phyloP scores from a whole-genome alignment of 176 grass and related monocot species.

The Carex pumila region DNA sequence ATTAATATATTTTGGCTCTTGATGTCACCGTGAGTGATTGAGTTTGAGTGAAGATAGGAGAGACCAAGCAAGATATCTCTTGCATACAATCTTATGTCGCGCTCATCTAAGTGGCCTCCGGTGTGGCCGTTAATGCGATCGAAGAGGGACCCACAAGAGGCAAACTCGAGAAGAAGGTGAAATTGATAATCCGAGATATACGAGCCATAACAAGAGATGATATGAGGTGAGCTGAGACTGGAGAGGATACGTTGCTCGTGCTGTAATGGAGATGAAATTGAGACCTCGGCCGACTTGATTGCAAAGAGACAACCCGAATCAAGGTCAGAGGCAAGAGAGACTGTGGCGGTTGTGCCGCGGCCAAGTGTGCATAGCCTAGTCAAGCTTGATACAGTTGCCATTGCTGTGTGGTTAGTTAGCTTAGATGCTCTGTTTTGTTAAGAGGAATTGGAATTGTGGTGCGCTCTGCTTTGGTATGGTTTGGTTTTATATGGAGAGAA shows the following conservation, averaged over 20 bases:
- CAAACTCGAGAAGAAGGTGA: conserved; percentile 76
- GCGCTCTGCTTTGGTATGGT: not conserved
- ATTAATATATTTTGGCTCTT: conserved; percentile 65
- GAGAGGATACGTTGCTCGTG: conserved; percentile 20
- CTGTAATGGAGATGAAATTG: not conserved
- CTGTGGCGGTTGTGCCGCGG: not conserved
- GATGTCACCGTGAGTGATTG: conserved; percentile 57
- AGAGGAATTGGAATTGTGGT: not conserved
- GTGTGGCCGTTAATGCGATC: conserved; percentile 29
- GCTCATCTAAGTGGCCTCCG: conserved; percentile 38
- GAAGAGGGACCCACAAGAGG: conserved; percentile 49
- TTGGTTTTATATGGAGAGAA: not conserved
- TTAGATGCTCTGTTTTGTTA: not conserved
- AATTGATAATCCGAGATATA: conserved; percentile 21
- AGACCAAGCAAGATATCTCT: conserved; percentile 42
- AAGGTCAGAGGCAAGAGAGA: conserved; percentile 27
- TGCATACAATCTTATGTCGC: conserved; percentile 17
- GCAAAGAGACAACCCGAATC: conserved; percentile 44
- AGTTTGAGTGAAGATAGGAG: conserved; percentile 47
- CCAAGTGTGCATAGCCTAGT: conserved; percentile 7
- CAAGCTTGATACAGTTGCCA: not conserved
- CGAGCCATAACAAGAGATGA: conserved; percentile 56
- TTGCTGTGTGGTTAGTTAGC: not conserved
- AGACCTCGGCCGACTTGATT: conserved; percentile 44
- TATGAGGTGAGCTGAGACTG: conserved; percentile 44